These are phyloP conservation scores for Phtheirospermum japonicum DNA, from an alignment of 257 asterid genomes.

Conservation along the genomic window DNA sequence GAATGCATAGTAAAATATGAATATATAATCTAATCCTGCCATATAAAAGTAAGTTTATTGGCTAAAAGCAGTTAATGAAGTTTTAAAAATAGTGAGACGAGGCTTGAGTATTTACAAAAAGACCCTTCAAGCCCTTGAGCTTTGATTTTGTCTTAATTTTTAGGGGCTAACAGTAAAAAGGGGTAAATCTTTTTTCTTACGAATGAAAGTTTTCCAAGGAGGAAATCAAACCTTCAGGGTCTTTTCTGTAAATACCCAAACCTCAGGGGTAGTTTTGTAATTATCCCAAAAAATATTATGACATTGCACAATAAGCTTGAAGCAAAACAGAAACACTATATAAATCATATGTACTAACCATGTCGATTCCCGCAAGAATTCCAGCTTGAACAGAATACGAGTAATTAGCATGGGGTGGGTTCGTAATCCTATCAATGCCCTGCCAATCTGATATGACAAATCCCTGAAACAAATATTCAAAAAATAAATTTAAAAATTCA, in stretches of 20 bases:
- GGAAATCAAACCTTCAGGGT: no score
- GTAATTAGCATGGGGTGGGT: constrained; percentile 72
- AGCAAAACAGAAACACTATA: no score
- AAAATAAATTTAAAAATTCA: neutral
- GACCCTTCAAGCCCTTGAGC: neutral
- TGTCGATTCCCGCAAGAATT: constrained; percentile 76
- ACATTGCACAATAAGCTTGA: no score
- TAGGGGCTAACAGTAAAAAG: neutral
- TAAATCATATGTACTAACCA: constrained; percentile 44
- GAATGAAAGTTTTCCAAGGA: no score
- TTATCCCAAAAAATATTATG: no score
- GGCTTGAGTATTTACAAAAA: no score
- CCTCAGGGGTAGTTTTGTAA: no score
- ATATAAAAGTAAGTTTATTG: no score
- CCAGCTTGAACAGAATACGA: constrained; percentile 84
- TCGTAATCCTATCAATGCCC: constrained; percentile 74
- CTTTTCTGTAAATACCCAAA: no score
- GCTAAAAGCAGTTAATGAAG: neutral
- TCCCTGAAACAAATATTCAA: constrained; percentile 45
- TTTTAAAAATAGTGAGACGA: neutral
- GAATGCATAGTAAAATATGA: no score
- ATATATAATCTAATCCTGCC: no score
- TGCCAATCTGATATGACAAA: constrained; percentile 86
- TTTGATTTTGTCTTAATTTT: neutral
- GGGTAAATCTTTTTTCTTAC: no score